These are phyloP conservation scores for Heterobasidion irregulare DNA, from an alignment of 1,284 basidiomycete species.

Conservation along the genomic window DNA sequence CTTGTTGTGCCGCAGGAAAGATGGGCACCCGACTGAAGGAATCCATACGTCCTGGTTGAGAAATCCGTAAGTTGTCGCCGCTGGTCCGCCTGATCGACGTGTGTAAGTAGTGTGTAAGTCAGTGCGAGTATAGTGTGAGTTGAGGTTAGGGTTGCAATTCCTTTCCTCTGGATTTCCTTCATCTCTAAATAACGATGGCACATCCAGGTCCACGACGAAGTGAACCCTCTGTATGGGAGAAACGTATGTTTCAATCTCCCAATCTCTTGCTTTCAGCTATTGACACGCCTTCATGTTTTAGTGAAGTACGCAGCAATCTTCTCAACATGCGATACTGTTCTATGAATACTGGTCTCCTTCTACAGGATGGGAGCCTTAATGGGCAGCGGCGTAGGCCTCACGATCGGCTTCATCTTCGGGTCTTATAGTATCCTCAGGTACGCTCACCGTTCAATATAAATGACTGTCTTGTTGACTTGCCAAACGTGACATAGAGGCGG, in stretches of 20 bases:
- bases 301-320: constrained; percentile 21
- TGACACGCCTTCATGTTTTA: constrained; percentile 7
- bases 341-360: not conserved
- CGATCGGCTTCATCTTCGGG: constrained; percentile 95
- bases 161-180: not conserved
- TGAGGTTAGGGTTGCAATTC: constrained; percentile 3
- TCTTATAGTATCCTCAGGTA: constrained; percentile 85
- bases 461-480: not conserved
- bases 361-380: constrained; percentile 86
- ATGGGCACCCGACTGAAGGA: constrained; percentile 7
- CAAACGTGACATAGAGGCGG: constrained; percentile 50
- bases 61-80: not conserved
- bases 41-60: not conserved
- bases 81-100: not conserved
- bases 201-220: constrained; percentile 28
- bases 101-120: too few species aligned
- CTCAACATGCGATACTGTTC: not conserved
- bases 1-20: constrained; percentile 72
- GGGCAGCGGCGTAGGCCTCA: constrained; percentile 88
- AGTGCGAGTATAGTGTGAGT: not conserved
- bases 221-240: constrained; percentile 66
- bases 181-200: constrained; percentile 7
- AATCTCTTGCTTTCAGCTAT: not conserved
- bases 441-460: constrained; percentile 12
- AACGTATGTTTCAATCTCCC: constrained; percentile 41